Base-by-base conservation (phyloP, 2,329 filamentous ascomycete genomes). In the Colletotrichum shisoi region DNA sequence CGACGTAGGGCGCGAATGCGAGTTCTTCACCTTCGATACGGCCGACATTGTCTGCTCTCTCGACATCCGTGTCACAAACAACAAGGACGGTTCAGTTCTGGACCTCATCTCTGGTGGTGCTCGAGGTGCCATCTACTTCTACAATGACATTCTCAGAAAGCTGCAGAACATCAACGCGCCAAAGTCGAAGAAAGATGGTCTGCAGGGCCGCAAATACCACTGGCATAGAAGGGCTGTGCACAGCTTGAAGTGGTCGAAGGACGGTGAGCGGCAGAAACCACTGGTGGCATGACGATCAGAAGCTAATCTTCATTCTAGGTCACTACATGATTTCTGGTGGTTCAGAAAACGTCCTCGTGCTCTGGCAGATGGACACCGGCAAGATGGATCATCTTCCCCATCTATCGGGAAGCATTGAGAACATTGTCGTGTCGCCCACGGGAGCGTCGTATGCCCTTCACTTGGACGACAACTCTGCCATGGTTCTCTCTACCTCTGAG, bases 291-390 rank as follows among this genome's bases (percentile, higher is more conserved):
- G 34, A 9, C 48, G 15, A 15, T 19, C 31, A 39, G 13, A 24
- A 42, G 13, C 57, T 69, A 69, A 71, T 80, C 81, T 69, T 81
- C 73, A 53, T 54, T 51, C 46, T 57, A 95, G 92, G 92, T 57
- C 93, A 97, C 75, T 99, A 99, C 77, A 80, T 99, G 67, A 89
- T 99, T 59, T 98, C 95, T 63, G 95, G 95, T 74, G 95, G 95
- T 39, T 88, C 89, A 24, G 95, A 99, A 79, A 94, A 93, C 8
- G 91, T 93, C 21, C 83, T 99, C 48, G 92, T 97, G 9, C 82
- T 97, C 39, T 98, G 94, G 94, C 95, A 99, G 78, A 83, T 97
- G 64, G 92, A 96, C 71, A 97, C 94, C 0, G 89, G 89, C 70
- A 90, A 90, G 75, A 88, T 88, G 73, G 91, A 95, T 74, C 92